Conservation (phyloP, 352 stramenopile genomes). For the Phytophthora agathidicida region DNA sequence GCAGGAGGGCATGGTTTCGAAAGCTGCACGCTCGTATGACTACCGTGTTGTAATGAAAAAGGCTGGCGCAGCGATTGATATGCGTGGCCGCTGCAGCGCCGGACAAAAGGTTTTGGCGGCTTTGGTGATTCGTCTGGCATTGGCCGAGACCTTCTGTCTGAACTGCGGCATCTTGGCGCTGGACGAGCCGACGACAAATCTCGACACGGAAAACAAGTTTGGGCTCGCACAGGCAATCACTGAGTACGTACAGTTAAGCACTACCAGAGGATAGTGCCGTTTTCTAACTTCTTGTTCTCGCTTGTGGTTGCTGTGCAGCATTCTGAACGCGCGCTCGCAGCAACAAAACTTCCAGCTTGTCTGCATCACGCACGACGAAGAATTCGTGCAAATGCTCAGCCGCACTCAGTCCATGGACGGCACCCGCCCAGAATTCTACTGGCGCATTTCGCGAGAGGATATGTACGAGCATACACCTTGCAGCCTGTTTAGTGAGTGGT, state of each 20-base stretch:
- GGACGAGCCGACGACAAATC: slow-evolving; percentile 99
- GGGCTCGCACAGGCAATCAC: slow-evolving; percentile 89
- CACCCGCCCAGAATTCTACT: slow-evolving; percentile 83
- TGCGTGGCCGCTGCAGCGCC: slow-evolving; percentile 98
- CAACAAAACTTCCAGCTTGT: slow-evolving; percentile 99
- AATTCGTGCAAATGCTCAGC: slow-evolving; percentile 90
- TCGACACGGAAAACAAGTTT: slow-evolving; percentile 97
- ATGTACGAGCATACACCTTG: slow-evolving; percentile 52
- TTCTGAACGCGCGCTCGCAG: slow-evolving; percentile 93
- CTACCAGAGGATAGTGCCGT: not conserved
- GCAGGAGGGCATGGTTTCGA: slow-evolving; percentile 68
- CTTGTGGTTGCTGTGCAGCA: slow-evolving; percentile 53
- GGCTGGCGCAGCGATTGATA: slow-evolving; percentile 94
- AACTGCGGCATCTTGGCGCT: slow-evolving; percentile 98
- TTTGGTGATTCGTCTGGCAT: slow-evolving; percentile 97
- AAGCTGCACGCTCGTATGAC: slow-evolving; percentile 94
- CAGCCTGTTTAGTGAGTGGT: not conserved
- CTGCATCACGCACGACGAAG: slow-evolving; percentile 99
- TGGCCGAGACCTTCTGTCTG: slow-evolving; percentile 99
- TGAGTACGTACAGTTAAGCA: slow-evolving; percentile 57
- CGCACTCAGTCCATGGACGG: slow-evolving; percentile 79
- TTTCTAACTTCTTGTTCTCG: slow-evolving; percentile 1
- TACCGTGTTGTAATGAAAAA: slow-evolving; percentile 99
- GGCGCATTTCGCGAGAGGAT: slow-evolving; percentile 81
- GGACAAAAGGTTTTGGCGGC: slow-evolving; percentile 97